Conservation (phyloP, 345 rosid species). For the Noccaea caerulescens region DNA sequence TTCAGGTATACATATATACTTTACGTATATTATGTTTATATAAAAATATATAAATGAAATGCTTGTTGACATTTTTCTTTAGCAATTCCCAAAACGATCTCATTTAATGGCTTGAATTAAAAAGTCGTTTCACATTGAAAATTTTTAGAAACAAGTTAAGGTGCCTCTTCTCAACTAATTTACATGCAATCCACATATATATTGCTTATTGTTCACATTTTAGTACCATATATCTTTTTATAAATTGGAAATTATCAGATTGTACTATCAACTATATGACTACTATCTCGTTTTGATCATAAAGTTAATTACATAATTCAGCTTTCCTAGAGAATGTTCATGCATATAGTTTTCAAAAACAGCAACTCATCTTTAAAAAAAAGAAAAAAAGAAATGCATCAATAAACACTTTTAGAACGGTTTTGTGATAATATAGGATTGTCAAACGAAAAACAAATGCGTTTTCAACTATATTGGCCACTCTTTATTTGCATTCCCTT, state of each 20-base stretch:
- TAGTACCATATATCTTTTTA: not conserved
- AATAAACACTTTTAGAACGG: not conserved
- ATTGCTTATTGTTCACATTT: constrained; percentile 19
- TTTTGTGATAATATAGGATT: not conserved
- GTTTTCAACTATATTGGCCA: constrained; percentile 12
- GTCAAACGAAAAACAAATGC: not conserved
- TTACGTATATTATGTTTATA: not conserved
- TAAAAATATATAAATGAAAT: not conserved
- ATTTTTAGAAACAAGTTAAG: constrained; percentile 6
- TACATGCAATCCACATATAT: constrained; percentile 16
- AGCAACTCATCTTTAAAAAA: not conserved
- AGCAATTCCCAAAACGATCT: constrained; percentile 16
- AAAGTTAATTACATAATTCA: not conserved
- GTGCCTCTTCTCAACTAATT: constrained; percentile 11
- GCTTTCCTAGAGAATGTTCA: not conserved
- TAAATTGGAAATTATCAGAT: not conserved
- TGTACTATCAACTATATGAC: not conserved
- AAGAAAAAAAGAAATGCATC: not conserved
- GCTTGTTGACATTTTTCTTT: constrained; percentile 38
- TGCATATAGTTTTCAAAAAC: not conserved
- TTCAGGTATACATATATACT: constrained; percentile 54
- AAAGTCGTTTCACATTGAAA: not conserved
- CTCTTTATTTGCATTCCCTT: constrained; percentile 15
- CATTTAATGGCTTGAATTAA: constrained; percentile 33
- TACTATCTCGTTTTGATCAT: not conserved